Conservation (phyloP, 352 stramenopile species). For the Globisporangium okanoganense region DNA sequence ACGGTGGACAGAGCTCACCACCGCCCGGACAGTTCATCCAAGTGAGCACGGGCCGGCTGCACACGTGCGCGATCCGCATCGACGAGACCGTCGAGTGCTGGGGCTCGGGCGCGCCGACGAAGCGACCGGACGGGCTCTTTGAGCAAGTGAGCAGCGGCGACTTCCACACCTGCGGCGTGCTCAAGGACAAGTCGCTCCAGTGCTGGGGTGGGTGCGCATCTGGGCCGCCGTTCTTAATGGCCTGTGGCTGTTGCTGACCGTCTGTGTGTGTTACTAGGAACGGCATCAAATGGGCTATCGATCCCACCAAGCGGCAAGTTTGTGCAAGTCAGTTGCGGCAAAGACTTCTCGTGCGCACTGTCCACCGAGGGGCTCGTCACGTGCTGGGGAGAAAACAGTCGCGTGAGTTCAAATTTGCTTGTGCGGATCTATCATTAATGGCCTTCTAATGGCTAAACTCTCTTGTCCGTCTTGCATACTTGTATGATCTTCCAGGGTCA, state of each 20-base stretch:
- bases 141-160: constrained; percentile 75
- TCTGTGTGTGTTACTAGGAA: constrained; percentile 17
- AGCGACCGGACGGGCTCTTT: constrained; percentile 60
- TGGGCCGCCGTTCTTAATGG: neutral
- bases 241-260: too few species aligned
- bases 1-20: constrained; percentile 47
- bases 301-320: constrained; percentile 48
- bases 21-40: constrained; percentile 66
- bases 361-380: constrained; percentile 37
- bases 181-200: constrained; percentile 72
- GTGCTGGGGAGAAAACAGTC: constrained; percentile 71
- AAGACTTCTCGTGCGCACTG: constrained; percentile 60
- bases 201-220: constrained; percentile 65
- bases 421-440: too few species aligned
- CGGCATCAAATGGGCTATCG: constrained; percentile 28
- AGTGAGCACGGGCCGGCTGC: constrained; percentile 65
- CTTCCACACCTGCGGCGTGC: constrained; percentile 76
- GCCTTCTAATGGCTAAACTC: too few species aligned
- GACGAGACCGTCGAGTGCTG: constrained; percentile 81
- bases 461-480: too few species aligned
- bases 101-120: constrained; percentile 47
- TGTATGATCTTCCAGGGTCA: constrained; percentile 36
- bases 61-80: constrained; percentile 70
- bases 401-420: constrained; percentile 22
- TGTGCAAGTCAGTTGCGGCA: constrained; percentile 75